Base-by-base conservation (phyloP, 306 rosid genomes). In the Cucurbita argyrosperma region DNA sequence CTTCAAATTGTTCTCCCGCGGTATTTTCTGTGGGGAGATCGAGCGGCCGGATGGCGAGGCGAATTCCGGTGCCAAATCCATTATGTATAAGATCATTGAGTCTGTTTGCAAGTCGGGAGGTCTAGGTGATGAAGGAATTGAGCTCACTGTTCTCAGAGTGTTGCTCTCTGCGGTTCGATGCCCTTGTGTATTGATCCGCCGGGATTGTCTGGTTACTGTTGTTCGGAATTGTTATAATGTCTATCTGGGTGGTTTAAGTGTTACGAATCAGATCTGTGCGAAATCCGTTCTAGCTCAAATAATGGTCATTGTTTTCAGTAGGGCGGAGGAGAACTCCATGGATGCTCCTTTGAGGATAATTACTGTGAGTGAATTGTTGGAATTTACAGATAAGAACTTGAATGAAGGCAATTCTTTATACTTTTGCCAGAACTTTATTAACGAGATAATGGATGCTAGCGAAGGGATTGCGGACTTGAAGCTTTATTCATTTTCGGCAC, bases 231-330 rank as follows among this genome's bases (percentile, higher is more conserved):
- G 97, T 79, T 91, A 95, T 77, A 95, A 95, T 84, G 92, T 91
- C 50, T 89, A 95, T 79, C 97, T 95, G n/a, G 96, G 97, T 3
- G 99, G 99, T 8, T 79, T 87, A n/a, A 95, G 82, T 59, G 97
- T 96, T 4, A 95, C 97, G 69, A 91, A 91, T 83, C 97, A 95
- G 96, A 95, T 95, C 96, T 95, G 96, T 77, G 99, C 97, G 21
- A 95, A 95, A 87, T 88, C 99, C 13, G 99, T 95, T 77, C 87
- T 95, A 56, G 97, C 96, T 51, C 99, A 95, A 88, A 89, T 95
- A 64, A 89, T 91, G 90, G 90, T 84, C 60, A 82, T 88, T 62
- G 91, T 91, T 55, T 95, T 89, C 81, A 74, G 88, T 70, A 84
- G 99, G 79, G 85, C 87, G 21, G 96, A 95, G 78, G 89, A 88